Percentiles rank a stretch among this genome's conserved stretches.
These are phyloP conservation scores for Neoboletus magnificus DNA, from an alignment of 768 basidiomycete species.

Conservation along the genomic window DNA sequence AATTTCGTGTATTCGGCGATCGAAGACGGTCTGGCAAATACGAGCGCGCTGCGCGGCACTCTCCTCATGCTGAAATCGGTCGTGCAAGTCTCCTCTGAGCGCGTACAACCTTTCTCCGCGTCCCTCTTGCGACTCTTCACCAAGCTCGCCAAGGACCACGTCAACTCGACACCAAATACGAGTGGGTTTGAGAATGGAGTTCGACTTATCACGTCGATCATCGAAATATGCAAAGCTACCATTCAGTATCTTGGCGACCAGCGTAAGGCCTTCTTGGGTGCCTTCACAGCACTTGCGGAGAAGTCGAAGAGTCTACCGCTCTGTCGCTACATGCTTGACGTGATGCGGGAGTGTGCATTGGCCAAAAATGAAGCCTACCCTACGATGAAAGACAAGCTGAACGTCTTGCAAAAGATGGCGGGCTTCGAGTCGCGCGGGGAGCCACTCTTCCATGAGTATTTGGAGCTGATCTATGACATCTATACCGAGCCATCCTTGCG, in stretches of 20 bases:
- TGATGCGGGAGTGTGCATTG: slow-evolving; percentile 88
- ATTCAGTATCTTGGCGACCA: slow-evolving; percentile 85
- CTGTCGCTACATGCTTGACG: slow-evolving; percentile 81
- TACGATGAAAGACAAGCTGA: slow-evolving; percentile 94
- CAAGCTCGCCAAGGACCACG: slow-evolving; percentile 86
- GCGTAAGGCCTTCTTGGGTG: slow-evolving; percentile 73
- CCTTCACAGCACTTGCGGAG: slow-evolving; percentile 78
- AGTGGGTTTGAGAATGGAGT: slow-evolving; percentile 57
- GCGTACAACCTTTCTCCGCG: slow-evolving; percentile 75
- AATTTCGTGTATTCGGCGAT: slow-evolving; percentile 71
- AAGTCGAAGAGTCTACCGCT: slow-evolving; percentile 80
- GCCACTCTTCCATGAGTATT: slow-evolving; percentile 74
- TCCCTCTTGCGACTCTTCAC: slow-evolving; percentile 80
- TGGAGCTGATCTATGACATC: slow-evolving; percentile 90
- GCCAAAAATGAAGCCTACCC: slow-evolving; percentile 82
- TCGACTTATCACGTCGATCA: slow-evolving; percentile 67
- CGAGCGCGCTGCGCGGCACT: slow-evolving; percentile 69
- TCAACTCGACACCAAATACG: slow-evolving; percentile 48
- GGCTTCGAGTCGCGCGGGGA: slow-evolving; percentile 78
- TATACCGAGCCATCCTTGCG: slow-evolving; percentile 85
- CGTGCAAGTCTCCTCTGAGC: slow-evolving; percentile 74
- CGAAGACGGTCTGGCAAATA: slow-evolving; percentile 74
- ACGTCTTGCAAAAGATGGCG: slow-evolving; percentile 83
- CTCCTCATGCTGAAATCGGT: slow-evolving; percentile 86
- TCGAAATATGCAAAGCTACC: slow-evolving; percentile 82